phyloP scores from a whole-genome alignment of 805 yeast genomes.

The Candida silvicultrix region DNA sequence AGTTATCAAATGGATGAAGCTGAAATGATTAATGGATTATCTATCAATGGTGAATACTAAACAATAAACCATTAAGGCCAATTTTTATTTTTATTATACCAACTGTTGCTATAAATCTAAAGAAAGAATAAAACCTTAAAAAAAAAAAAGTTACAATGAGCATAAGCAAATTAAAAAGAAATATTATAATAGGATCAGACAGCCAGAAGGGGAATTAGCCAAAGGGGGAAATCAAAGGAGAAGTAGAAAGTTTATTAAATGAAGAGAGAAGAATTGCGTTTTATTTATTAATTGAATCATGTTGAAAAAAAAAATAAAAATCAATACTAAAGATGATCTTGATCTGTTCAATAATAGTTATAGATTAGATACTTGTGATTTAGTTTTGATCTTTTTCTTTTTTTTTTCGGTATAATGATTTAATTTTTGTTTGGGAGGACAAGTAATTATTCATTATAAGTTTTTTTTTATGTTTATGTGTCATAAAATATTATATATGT shows the following conservation, averaged over 20 bases:
- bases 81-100: no score
- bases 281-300: conserved; percentile 4
- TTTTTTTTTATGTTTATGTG: conserved; percentile 17
- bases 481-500: background rate
- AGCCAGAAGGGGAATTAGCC: no score
- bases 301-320: conserved; percentile 11
- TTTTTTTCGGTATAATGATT: conserved; percentile 19
- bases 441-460: conserved; percentile 18
- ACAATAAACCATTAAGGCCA: background rate
- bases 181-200: background rate
- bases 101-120: background rate
- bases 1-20: conserved; percentile 43
- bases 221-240: background rate
- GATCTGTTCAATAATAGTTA: background rate
- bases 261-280: background rate
- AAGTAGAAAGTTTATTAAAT: background rate
- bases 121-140: background rate
- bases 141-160: background rate
- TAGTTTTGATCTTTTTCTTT: conserved; percentile 10
- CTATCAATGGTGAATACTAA: background rate
- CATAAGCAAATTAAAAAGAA: background rate
- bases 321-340: background rate
- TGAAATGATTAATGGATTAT: conserved; percentile 12
- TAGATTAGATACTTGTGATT: background rate
- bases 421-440: conserved; percentile 19